Percentiles rank a stretch among this genome's conserved stretches.
Evolutionary conservation across 2,329 filamentous ascomycete genomes (phyloP).

Genomic region (Pestalotiopsis sp.): DNA sequence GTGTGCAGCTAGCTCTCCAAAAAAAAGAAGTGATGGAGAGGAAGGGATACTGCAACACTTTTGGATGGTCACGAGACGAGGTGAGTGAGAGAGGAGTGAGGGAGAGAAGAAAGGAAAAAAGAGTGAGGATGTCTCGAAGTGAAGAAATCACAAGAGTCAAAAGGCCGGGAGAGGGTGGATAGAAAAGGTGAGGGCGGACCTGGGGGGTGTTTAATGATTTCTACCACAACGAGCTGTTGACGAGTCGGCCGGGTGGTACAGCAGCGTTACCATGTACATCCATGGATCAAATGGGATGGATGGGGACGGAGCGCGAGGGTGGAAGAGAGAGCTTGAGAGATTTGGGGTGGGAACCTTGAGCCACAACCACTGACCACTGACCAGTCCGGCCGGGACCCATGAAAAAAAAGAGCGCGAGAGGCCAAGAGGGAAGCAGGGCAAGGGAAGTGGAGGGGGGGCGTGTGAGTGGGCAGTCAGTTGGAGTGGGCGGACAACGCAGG

Average conservation of each 20-base stretch:
- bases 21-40: conserved; percentile 14
- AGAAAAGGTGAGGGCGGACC: conserved; percentile 25
- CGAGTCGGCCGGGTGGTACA: conserved; percentile 17
- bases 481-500: not conserved
- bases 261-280: not conserved
- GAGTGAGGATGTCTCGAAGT: conserved; percentile 40
- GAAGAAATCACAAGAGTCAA: conserved; percentile 35
- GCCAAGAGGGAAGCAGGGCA: not conserved
- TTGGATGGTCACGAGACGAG: conserved; percentile 29
- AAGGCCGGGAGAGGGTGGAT: conserved; percentile 33
- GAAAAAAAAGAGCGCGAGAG: not conserved
- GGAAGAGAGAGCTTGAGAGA: conserved; percentile 1
- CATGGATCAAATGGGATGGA: not conserved
- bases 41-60: conserved; percentile 29
- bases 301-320: not conserved
- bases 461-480: not conserved
- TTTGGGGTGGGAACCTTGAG: conserved; percentile 11
- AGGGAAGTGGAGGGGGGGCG: not conserved
- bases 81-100: conserved; percentile 28
- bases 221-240: conserved; percentile 15
- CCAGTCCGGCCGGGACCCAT: conserved; percentile 7
- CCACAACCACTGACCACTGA: not conserved
- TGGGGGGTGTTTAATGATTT: conserved; percentile 36
- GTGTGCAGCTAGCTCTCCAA: conserved; percentile 25
- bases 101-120: conserved; percentile 38